phyloP scores from a whole-genome alignment of 345 rosid species.

The Eucalyptus marginata region DNA sequence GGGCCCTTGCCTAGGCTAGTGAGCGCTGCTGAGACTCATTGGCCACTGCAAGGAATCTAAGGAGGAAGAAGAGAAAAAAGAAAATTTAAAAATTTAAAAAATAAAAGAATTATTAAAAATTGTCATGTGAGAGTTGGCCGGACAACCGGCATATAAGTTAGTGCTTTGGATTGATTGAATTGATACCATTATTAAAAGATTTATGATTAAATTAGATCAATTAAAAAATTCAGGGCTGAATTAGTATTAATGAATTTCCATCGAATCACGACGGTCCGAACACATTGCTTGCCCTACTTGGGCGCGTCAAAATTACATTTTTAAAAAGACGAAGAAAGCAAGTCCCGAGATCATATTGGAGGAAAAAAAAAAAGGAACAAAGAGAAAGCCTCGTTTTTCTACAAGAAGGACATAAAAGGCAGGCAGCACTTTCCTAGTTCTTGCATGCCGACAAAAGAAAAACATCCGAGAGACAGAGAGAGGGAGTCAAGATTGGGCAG shows the following conservation, averaged over 20 bases:
- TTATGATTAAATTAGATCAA: rapidly evolving
- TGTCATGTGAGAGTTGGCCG: rapidly evolving
- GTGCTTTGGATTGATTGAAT: too few relatives aligned
- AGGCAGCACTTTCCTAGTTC: neutral
- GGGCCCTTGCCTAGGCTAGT: too few relatives aligned
- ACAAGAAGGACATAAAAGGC: neutral
- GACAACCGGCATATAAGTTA: too few relatives aligned
- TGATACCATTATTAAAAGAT: rapidly evolving
- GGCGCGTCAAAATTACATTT: neutral
- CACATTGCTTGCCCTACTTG: neutral
- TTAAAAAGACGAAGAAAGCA: neutral
- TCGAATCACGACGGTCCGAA: neutral
- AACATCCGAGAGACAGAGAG: neutral
- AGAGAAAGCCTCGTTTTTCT: neutral
- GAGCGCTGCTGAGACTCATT: rapidly evolving
- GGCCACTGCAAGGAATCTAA: too few relatives aligned
- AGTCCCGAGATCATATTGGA: neutral
- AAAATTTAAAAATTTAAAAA: rapidly evolving
- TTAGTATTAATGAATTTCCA: rapidly evolving
- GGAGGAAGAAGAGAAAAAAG: too few relatives aligned
- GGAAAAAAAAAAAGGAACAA: neutral
- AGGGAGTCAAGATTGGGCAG: neutral
- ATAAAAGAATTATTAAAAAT: too few relatives aligned
- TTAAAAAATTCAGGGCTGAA: rapidly evolving
- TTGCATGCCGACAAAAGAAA: neutral